Base-by-base conservation (phyloP, 106 monocot genomes). In the Amphibolis antarctica region DNA sequence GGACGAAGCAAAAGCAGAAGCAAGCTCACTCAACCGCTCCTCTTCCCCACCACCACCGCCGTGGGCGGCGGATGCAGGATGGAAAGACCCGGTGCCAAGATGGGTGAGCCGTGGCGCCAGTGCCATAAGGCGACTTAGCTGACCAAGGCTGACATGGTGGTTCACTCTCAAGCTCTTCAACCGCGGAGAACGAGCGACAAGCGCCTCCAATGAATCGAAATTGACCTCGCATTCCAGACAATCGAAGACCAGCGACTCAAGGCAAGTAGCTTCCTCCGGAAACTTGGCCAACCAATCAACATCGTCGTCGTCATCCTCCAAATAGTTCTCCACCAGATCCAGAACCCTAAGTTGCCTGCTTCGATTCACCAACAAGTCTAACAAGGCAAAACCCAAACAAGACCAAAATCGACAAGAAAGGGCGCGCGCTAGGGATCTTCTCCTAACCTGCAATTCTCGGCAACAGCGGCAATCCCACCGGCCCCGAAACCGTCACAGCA, bases 401-500 rank as follows among this genome's bases (percentile, higher is more conserved):
- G 48, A 25, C 47, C 0, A 48, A 17, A 48, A 46, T 14, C 24
- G 46, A 64, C 46, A 28, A 20, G 9, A 46, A 27, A 64, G n/a
- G 48, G 24, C 22, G 24, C 13, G n/a, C 49, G 3, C 0, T 1
- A 19, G 17, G 10, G 3, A 27, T 24, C 17, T 43, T 24, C 17
- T 43, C 12, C 23, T 46, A 27, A 91, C 90, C 74, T 86, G 86
- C 90, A 91, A 10, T 70, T 74, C 54, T 80, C 76, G 10, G 90
- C 86, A 46, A 91, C 26, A 44, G 60, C 66, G 17, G 90, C 90
- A 49, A 91, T 75, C 18, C 90, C 90, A 10, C 64, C 31, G 24
- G 86, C 81, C 74, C 73, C 62, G 70, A 91, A 86, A 17, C 86
- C 90, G 24, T 91, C 90, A 65, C 80, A 86, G 69, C 71, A 83